Base-by-base conservation (phyloP, 1,284 basidiomycete genomes). In the Golubevia pallescens region DNA sequence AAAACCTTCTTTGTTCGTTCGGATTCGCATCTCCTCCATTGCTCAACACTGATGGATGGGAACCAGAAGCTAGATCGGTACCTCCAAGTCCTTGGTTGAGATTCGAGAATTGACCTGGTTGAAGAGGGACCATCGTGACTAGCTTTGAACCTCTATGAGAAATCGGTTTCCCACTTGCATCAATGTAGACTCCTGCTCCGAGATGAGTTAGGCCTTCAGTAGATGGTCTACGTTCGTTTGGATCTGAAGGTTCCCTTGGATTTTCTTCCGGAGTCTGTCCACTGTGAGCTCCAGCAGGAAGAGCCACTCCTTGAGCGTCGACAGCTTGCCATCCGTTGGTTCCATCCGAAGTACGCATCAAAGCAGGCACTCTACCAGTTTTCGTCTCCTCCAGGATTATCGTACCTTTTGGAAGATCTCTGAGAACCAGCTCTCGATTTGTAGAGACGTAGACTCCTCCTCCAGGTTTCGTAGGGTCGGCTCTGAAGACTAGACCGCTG, bases 371-470 rank as follows among this genome's bases (percentile, higher is more conserved):
- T 19, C 73, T 64, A 20, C 78, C 83, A 28, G 88, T 71, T 87
- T 63, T 87, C 21, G 57, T 67, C 63, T 73, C 60, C 87, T 88
- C 67, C 86, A 88, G 75, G 81, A 93, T 89, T 59, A 93, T 87
- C n/a, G 88, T 89, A 10, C 90, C 91, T 66, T 87, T 88, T 1
- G 90, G 89, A 58, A 93, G 59, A 74, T 91, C 90, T 64, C 88
- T 87, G 66, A 91, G 88, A 74, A 89, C 87, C 16, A 89, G 89
- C 13, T 63, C 67, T 53, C 67, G 60, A 20, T 74, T 71, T n/a
- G 78, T 77, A 1, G 92, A 92, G 57, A 95, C 86, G 75, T 92
- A 96, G 16, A 95, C 90, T 21, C 94, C 94, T 10, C 92, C 91
- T 23, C 93, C 93, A 3, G 93, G 93, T 57, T 91, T 88, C 58